Evolutionary conservation across 2,329 filamentous ascomycete species (phyloP), one percentile per base, ranked within the genome.

Genomic region (Talaromyces sp.): DNA sequence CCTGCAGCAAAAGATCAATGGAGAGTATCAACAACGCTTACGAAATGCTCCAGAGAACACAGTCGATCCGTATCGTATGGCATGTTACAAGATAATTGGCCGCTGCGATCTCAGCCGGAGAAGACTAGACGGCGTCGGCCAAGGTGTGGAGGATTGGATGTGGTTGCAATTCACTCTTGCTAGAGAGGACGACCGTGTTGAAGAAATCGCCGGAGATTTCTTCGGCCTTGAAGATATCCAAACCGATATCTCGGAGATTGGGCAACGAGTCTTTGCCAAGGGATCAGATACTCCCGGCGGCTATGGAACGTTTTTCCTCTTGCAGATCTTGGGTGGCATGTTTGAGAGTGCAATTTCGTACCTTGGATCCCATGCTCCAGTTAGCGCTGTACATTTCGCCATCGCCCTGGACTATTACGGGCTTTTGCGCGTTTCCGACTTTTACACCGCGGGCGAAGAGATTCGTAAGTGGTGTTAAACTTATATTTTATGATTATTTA

Each of bases 71-170:
- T 99, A 96, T 79, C 88, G 92, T 59, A 93, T 96, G 87, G 93
- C 93, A 55, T 97, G 95, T 75, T 98, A 98, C 83, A 98, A 99
- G 82, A 88, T 99, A 64, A 89, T 99, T 68, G 95, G 96, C 53
- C 92, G 86, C 56, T 88, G 85, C 70, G 86, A 88, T 65, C 77
- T 88, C 62, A 79, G 75, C 55, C 80, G 81, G 51, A 80, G 84
- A 59, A 84, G 78, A 62, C 74, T 88, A 39, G 84, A 86, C 52
- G 77, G 78, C 4, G 80, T 88, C 63, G 83, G 78, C 49, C 83
- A 85, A 69, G 82, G 80, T 36, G 83, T 87, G 68, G 85, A 88
- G 67, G 86, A 88, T 67, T 88, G 85, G 85, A 80, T 87, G 64
- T 88, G 86, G 86, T 71, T 88, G 61, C 85, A 88, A 64, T 88